A percentile compares a stretch with the other conserved stretches of the same genome.
Evolutionary conservation across 179 eudicot species (phyloP).

Genomic region (Patellifolia procumbens): DNA sequence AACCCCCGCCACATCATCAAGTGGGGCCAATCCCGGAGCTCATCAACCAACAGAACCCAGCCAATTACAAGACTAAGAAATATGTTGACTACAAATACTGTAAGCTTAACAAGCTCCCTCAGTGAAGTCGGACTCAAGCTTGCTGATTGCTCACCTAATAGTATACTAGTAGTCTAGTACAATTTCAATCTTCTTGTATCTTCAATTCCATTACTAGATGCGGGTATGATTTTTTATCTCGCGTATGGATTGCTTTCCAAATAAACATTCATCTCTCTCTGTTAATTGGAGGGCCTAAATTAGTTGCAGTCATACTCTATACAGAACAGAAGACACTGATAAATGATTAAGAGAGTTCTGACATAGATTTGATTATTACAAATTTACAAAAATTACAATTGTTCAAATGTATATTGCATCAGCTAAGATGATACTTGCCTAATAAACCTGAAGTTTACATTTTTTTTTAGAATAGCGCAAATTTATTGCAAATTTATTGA

Average conservation of each 20-base stretch:
- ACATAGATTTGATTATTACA: background rate
- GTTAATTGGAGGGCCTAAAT: background rate
- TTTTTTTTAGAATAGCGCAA: too few species aligned
- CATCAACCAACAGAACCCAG: slow-evolving; percentile 41
- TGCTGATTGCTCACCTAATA: too few species aligned
- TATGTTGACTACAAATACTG: slow-evolving; percentile 61
- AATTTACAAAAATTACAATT: background rate
- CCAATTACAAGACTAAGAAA: slow-evolving; percentile 76
- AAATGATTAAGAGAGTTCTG: background rate
- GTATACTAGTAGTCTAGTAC: background rate
- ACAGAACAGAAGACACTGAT: too few species aligned
- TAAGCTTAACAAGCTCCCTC: slow-evolving; percentile 83
- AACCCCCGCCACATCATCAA: slow-evolving; percentile 53
- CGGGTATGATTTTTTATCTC: background rate
- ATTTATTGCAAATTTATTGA: background rate
- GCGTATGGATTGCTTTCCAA: background rate
- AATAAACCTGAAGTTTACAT: background rate
- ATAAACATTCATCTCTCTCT: background rate
- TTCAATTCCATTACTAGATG: background rate
- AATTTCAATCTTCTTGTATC: background rate
- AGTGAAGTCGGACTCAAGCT: slow-evolving; percentile 18
- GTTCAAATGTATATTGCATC: background rate
- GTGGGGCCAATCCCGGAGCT: slow-evolving; percentile 63
- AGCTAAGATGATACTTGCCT: background rate
- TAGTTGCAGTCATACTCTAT: background rate